Evolutionary conservation across 1,284 basidiomycete species (phyloP).

Genomic region (Ceratobasidium sp.): DNA sequence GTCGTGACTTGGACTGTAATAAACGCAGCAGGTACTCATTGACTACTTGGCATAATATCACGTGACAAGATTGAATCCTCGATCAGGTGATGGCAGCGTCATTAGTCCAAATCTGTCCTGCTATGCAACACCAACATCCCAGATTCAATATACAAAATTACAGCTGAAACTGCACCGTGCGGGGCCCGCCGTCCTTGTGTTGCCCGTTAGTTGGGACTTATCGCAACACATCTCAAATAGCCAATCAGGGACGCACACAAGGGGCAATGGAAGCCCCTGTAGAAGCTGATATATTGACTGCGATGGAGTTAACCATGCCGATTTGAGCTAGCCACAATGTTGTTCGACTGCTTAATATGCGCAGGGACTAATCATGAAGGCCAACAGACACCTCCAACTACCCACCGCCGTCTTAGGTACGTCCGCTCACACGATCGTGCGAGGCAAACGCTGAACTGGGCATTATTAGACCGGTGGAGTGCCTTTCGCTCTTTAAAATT

Average conservation of each 20-base stretch:
- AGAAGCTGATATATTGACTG: constrained; percentile 2
- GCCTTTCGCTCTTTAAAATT: constrained; percentile 15
- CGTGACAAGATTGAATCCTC: neutral
- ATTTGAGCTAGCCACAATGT: neutral
- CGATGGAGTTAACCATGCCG: neutral
- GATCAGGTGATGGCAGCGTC: neutral
- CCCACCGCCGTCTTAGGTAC: constrained; percentile 6
- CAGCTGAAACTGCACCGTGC: neutral
- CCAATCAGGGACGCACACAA: constrained; percentile 1
- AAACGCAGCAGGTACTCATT: too few relatives aligned
- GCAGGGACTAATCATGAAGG: neutral
- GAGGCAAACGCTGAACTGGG: neutral
- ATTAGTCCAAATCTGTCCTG: neutral
- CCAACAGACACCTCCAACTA: constrained; percentile 5
- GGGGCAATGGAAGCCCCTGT: neutral
- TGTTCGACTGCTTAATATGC: constrained; percentile 6
- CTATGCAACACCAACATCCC: neutral
- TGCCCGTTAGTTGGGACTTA: neutral
- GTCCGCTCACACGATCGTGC: neutral
- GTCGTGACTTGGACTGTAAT: too few relatives aligned
- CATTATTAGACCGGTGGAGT: constrained; percentile 8
- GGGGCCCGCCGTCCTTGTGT: neutral
- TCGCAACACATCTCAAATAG: neutral
- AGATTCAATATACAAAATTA: neutral
- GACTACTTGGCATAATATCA: too few relatives aligned